Evolutionary conservation across 192 early-diverging fungal species (phyloP).

Genomic region (Coemansia furcata): DNA sequence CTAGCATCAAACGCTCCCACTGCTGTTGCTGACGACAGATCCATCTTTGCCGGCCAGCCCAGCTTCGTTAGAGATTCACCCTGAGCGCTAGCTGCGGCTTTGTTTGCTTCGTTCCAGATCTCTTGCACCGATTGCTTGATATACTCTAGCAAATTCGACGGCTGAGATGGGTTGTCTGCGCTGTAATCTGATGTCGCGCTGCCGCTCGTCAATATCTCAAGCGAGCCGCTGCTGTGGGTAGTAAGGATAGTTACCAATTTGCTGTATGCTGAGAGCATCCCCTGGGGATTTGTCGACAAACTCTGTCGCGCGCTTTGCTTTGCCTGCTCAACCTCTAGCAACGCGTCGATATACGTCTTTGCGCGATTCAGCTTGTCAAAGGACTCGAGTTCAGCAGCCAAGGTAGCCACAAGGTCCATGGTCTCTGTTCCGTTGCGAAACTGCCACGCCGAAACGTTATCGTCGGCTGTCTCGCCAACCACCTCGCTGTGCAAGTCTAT

Average conservation of each 20-base stretch:
- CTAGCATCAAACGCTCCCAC: constrained; percentile 27
- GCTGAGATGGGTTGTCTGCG: not conserved
- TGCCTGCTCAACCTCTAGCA: constrained; percentile 31
- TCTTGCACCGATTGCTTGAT: constrained; percentile 15
- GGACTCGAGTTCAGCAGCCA: constrained; percentile 28
- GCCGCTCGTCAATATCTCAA: not conserved
- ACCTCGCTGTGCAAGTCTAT: constrained; percentile 41
- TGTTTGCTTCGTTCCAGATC: constrained; percentile 29
- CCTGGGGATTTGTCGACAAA: constrained; percentile 9
- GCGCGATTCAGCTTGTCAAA: constrained; percentile 30
- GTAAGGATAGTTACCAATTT: constrained; percentile 18
- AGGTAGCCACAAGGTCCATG: constrained; percentile 32
- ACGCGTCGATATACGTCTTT: constrained; percentile 36
- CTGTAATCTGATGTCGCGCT: not conserved
- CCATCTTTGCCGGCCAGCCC: constrained; percentile 42
- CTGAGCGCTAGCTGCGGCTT: constrained; percentile 21
- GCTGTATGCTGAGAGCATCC: constrained; percentile 21
- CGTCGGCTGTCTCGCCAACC: constrained; percentile 22
- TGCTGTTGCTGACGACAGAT: constrained; percentile 20
- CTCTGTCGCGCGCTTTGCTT: constrained; percentile 14
- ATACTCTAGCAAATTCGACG: constrained; percentile 23
- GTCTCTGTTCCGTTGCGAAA: constrained; percentile 39
- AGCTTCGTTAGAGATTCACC: constrained; percentile 27
- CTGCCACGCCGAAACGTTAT: constrained; percentile 35
- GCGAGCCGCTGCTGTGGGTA: not conserved